Evolutionary conservation across 352 stramenopile species (phyloP).

Genomic region (Thraustochytrium striatum): DNA sequence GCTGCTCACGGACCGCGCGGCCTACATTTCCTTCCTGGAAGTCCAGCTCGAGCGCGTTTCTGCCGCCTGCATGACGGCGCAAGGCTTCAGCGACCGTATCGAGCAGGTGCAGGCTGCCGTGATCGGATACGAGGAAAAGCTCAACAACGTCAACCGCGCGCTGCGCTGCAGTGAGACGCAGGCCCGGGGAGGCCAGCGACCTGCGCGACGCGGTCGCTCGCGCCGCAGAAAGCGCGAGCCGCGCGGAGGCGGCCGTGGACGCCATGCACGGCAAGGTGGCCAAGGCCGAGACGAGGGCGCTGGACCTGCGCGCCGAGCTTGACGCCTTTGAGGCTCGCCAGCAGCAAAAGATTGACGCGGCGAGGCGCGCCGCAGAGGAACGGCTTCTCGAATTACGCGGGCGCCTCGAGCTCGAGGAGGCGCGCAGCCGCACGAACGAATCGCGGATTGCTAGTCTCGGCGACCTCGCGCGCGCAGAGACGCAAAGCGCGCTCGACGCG

Average conservation of each 20-base stretch:
- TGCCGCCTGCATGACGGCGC: slow-evolving; percentile 67
- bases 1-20: slow-evolving; percentile 71
- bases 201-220: neutral
- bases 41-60: slow-evolving; percentile 76
- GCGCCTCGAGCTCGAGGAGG: slow-evolving; percentile 26
- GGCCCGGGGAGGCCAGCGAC: neutral
- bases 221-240: neutral
- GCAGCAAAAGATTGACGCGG: slow-evolving; percentile 10
- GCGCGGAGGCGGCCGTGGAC: neutral
- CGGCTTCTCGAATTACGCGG: slow-evolving; percentile 1
- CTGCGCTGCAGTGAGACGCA: neutral
- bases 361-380: neutral
- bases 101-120: slow-evolving; percentile 31
- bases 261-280: neutral
- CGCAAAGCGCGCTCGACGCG: neutral
- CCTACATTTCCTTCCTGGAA: slow-evolving; percentile 79
- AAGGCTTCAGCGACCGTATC: slow-evolving; percentile 58
- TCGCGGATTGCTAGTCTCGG: neutral
- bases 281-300: neutral
- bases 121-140: slow-evolving; percentile 7
- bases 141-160: slow-evolving; percentile 12
- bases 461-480: slow-evolving; percentile 29
- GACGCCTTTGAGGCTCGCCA: slow-evolving; percentile 9
- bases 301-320: neutral
- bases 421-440: slow-evolving; percentile 7